Evolutionary conservation across 1,139 yeast species (phyloP).

Genomic region (Kazachstania sp.): DNA sequence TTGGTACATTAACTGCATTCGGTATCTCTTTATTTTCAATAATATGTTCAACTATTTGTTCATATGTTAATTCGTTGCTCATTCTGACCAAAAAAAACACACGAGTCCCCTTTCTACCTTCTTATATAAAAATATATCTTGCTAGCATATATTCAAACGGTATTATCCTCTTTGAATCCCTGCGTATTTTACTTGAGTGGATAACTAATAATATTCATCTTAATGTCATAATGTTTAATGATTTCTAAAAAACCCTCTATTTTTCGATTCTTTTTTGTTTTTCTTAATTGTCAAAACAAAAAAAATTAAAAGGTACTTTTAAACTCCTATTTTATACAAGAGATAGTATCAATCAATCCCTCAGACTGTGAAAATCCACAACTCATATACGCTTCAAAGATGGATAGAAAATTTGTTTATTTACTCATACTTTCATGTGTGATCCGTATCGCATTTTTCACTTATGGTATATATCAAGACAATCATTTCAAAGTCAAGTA

Average conservation of each 20-base stretch:
- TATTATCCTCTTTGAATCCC: too few relatives aligned
- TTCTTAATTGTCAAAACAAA: background rate
- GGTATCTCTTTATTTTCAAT: slow-evolving; percentile 9
- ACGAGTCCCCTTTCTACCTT: too few relatives aligned
- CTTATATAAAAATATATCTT: too few relatives aligned
- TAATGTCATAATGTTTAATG: too few relatives aligned
- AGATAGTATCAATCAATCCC: background rate
- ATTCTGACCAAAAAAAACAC: too few relatives aligned
- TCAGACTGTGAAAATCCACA: background rate
- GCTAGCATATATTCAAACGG: too few relatives aligned
- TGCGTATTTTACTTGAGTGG: too few relatives aligned
- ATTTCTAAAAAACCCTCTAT: too few relatives aligned
- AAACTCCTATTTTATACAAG: too few relatives aligned
- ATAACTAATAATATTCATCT: too few relatives aligned
- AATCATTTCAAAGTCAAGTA: slow-evolving; percentile 67
- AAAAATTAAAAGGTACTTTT: background rate
- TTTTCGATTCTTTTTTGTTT: too few relatives aligned
- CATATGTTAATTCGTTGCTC: background rate
- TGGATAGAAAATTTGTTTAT: background rate
- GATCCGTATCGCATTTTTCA: slow-evolving; percentile 56
- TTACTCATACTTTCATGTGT: slow-evolving; percentile 11
- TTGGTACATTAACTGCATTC: slow-evolving; percentile 21
- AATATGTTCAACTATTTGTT: slow-evolving; percentile 3
- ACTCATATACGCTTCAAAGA: background rate
- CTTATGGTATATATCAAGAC: slow-evolving; percentile 87